These are phyloP conservation scores for Cydonia oblonga DNA, from an alignment of 331 rosid genomes.

Conservation along the genomic window DNA sequence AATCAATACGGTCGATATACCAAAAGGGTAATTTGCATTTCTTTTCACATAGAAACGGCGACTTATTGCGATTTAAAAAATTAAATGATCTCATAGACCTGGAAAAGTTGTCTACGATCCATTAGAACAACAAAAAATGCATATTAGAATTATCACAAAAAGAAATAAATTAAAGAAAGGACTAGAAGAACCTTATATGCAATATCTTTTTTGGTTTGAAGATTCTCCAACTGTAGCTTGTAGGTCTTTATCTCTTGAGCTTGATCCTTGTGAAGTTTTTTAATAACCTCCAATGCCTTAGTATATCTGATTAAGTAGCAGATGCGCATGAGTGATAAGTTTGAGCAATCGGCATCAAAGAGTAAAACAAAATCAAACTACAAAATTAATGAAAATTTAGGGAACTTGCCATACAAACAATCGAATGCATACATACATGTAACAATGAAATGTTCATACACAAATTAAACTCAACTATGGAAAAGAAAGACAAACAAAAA, in stretches of 20 bases:
- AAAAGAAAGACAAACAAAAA: neutral
- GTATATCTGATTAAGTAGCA: conserved; percentile 52
- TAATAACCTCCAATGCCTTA: conserved; percentile 88
- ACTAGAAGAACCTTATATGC: conserved; percentile 56
- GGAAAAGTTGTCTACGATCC: too few species aligned
- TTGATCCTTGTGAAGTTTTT: conserved; percentile 88
- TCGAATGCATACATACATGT: neutral
- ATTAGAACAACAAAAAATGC: neutral
- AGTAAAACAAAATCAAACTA: neutral
- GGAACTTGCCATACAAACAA: neutral
- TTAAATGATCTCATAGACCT: too few species aligned
- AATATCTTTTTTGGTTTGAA: conserved; percentile 78
- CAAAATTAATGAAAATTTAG: neutral
- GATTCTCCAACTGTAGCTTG: conserved; percentile 81
- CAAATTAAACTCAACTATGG: neutral
- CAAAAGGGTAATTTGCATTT: too few species aligned
- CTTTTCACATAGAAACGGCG: too few species aligned
- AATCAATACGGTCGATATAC: too few species aligned
- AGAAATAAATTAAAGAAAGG: neutral
- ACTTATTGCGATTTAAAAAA: too few species aligned
- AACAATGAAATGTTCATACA: neutral
- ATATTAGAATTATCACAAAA: neutral
- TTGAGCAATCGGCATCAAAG: neutral
- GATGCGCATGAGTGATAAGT: neutral
- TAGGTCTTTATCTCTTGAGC: conserved; percentile 82